Evolutionary conservation across 768 basidiomycete genomes (phyloP), one percentile per base, ranked within the genome.

Genomic region (Boletus sp.): DNA sequence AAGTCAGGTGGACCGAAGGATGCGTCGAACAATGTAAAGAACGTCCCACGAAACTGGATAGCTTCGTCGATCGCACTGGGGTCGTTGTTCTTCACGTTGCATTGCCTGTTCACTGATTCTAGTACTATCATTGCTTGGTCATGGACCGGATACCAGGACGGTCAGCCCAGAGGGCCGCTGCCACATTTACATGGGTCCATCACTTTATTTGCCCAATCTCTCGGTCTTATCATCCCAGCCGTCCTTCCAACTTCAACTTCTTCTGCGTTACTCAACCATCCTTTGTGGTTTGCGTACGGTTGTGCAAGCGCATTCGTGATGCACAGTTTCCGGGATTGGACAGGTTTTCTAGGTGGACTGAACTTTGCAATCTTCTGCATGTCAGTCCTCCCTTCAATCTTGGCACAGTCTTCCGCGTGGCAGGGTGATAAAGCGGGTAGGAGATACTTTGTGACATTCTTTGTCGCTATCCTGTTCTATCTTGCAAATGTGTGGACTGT

Each of bases 91-190:
- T 93, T 89, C 73, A 80, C 82, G 12, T 66, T 92, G 0, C 89
- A 93, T 63, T 85, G 83, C 46, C 77, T 92, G 42, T 74, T 92
- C 50, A 80, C 85, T 3, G 92, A 95, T 55, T 75, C 88, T 2
- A 87, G 85, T 61, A 90, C 91, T 0, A 79, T 93, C 45, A 79
- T 94, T 56, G 84, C 90, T 18, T 93, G 90, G 89, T 87, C 89
- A 2, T 95, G 92, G 92, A 89, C 90, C 0, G 92, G 92, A n/a
- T 94, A 87, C 60, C 80, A 83, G 20, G 75, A 86, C 44, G 73
- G 79, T 37, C 66, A 67, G 4, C 80, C 85, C 35, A 80, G 75
- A 49, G 92, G 92, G 1, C 92, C 92, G 2, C 69, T 87, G 2
- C 86, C 91, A 7, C 83, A 88, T 63, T 70, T 89, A 5, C 85